phyloP scores from a whole-genome alignment of 768 basidiomycete species.

The Mycena vitilis region DNA sequence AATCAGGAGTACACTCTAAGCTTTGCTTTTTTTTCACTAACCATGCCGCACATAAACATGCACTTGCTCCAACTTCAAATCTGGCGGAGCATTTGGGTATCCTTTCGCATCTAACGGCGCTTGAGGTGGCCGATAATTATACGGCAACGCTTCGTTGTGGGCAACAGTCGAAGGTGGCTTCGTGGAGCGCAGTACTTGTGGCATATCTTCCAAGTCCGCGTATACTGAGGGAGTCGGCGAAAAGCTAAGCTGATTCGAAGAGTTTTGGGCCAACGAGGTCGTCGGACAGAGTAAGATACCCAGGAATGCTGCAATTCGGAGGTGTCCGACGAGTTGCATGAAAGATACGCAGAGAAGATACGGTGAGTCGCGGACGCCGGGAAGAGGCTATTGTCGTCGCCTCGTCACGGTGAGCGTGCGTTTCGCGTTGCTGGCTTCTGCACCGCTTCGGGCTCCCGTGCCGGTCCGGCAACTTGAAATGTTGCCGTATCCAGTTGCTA shows the following conservation, averaged over 20 bases:
- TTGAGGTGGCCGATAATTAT: conserved; percentile 49
- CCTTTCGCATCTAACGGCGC: conserved; percentile 67
- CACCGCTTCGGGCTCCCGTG: not conserved
- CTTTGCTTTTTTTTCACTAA: conserved; percentile 38
- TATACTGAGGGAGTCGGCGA: conserved; percentile 17
- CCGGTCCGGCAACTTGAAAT: not conserved
- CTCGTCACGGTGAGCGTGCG: conserved; percentile 6
- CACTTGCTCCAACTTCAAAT: conserved; percentile 73
- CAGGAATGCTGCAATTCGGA: conserved; percentile 13
- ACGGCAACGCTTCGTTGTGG: conserved; percentile 33
- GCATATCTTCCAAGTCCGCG: conserved; percentile 26
- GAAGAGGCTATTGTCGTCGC: not conserved
- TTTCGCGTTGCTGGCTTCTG: conserved; percentile 8
- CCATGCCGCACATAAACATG: conserved; percentile 83
- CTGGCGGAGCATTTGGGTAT: conserved; percentile 69
- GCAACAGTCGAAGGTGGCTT: conserved; percentile 21
- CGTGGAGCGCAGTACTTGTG: conserved; percentile 31
- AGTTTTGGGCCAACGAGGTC: conserved; percentile 22
- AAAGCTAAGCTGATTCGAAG: conserved; percentile 24
- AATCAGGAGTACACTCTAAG: conserved; percentile 33
- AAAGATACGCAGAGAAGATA: not conserved
- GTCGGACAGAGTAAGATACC: conserved; percentile 10
- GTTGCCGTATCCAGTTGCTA: no score
- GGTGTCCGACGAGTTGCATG: conserved; percentile 13
- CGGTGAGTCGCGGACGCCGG: no score